Conservation (phyloP, 257 asterid species). For the Linderniella brevidens region DNA sequence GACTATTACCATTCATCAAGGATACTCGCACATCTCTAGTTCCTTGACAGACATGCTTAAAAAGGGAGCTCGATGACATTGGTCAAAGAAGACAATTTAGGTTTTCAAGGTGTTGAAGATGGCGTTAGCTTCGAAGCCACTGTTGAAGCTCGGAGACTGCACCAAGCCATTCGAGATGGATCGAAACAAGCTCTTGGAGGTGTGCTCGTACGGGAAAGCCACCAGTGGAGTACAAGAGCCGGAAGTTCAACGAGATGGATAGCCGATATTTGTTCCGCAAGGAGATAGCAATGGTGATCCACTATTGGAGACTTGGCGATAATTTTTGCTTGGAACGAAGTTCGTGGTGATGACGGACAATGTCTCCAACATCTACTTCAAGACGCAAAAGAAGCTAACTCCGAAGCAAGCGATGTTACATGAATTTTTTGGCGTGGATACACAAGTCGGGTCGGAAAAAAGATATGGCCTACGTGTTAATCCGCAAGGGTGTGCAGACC, state of each 20-base stretch:
- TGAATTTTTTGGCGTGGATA: not conserved
- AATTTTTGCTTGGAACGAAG: not conserved
- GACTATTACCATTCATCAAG: not conserved
- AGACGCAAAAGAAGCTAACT: not conserved
- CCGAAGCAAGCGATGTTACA: conserved; percentile 1
- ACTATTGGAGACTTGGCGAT: not conserved
- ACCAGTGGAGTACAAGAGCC: too few relatives aligned
- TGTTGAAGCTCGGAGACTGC: not conserved
- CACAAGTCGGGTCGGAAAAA: not conserved
- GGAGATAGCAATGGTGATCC: not conserved
- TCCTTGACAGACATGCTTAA: not conserved
- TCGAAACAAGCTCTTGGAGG: too few relatives aligned
- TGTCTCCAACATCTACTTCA: not conserved
- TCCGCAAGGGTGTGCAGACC: not conserved
- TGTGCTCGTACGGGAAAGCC: not conserved
- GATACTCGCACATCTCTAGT: not conserved
- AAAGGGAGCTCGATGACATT: not conserved
- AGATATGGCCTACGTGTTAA: conserved; percentile 1
- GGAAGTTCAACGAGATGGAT: too few relatives aligned
- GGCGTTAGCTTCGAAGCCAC: not conserved
- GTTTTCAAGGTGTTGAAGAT: not conserved
- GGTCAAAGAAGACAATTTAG: not conserved
- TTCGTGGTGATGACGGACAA: not conserved
- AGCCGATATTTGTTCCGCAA: not conserved
- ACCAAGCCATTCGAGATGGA: not conserved